phyloP scores from a whole-genome alignment of 495 filamentous ascomycete species.

The Haplographium delicatum region DNA sequence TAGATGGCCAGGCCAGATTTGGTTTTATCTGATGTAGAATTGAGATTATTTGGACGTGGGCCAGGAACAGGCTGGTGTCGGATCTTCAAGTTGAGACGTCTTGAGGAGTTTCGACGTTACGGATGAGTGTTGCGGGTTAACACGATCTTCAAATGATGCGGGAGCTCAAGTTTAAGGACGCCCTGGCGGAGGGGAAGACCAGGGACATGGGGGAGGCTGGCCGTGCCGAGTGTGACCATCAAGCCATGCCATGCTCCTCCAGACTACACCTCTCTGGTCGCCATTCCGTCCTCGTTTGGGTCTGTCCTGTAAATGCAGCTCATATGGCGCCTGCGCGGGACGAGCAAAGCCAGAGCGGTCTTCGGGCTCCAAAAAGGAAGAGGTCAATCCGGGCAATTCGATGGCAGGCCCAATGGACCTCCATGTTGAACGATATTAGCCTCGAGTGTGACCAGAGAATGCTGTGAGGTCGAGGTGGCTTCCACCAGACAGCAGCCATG shows the following conservation, averaged over 20 bases:
- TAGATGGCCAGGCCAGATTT: conserved; percentile 11
- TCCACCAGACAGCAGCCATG: not conserved
- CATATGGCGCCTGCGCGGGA: not conserved
- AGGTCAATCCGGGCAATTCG: not conserved
- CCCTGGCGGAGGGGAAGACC: conserved; percentile 2
- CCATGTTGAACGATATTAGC: not conserved
- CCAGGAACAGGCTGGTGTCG: conserved; percentile 1
- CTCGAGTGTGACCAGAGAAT: not conserved
- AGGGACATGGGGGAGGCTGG: not conserved
- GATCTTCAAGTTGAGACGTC: conserved; percentile 26
- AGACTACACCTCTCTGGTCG: too few species aligned
- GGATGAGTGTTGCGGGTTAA: not conserved
- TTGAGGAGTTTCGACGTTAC: conserved; percentile 13
- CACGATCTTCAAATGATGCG: conserved; percentile 16
- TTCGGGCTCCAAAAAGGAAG: not conserved
- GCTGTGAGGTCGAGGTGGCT: not conserved
- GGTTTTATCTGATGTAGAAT: conserved; percentile 9
- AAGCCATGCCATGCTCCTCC: too few species aligned
- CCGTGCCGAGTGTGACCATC: conserved; percentile 5
- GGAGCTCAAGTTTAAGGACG: conserved; percentile 24
- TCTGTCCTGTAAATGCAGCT: conserved; percentile 4
- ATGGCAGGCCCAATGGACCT: not conserved
- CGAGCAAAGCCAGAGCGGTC: not conserved
- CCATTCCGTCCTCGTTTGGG: not conserved
- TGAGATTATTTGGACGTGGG: not conserved